A percentile compares a stretch with the other conserved stretches of the same genome.
phyloP scores from a whole-genome alignment of 2,329 filamentous ascomycete species.

The Cladosporium sp. region DNA sequence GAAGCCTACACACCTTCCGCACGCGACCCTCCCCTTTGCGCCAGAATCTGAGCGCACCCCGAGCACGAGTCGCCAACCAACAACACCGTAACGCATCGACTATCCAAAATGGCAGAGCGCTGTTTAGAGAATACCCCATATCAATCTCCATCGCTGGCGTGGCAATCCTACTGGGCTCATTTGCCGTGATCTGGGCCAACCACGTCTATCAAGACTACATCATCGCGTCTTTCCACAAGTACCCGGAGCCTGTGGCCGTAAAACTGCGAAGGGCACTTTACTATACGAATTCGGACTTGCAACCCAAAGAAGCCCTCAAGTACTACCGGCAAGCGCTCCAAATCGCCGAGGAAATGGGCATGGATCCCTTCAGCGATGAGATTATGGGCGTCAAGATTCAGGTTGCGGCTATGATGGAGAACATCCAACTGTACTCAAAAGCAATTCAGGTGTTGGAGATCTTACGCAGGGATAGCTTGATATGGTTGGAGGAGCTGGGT shows the following conservation, averaged over 20 bases:
- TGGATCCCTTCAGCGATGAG: slow-evolving; percentile 90
- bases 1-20: slow-evolving; percentile 24
- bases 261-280: slow-evolving; percentile 82
- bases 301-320: slow-evolving; percentile 74
- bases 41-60: not conserved
- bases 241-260: slow-evolving; percentile 70
- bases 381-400: slow-evolving; percentile 86
- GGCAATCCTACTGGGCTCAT: slow-evolving; percentile 41
- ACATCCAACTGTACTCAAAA: slow-evolving; percentile 67
- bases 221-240: slow-evolving; percentile 54
- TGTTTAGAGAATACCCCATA: slow-evolving; percentile 8
- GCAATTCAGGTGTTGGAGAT: slow-evolving; percentile 77
- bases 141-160: slow-evolving; percentile 24
- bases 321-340: slow-evolving; percentile 80
- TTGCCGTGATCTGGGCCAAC: slow-evolving; percentile 45
- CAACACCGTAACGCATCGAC: slow-evolving; percentile 26
- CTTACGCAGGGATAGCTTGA: slow-evolving; percentile 67
- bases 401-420: slow-evolving; percentile 76
- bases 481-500: slow-evolving; percentile 49
- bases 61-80: slow-evolving; percentile 15
- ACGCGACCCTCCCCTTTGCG: slow-evolving; percentile 10
- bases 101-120: slow-evolving; percentile 18
- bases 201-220: slow-evolving; percentile 51
- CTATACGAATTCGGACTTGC: slow-evolving; percentile 74
- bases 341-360: slow-evolving; percentile 68